A percentile compares a stretch with the other conserved stretches of the same genome.
Conservation (phyloP, 75 land plant genomes). For the Pinus tabuliformis region DNA sequence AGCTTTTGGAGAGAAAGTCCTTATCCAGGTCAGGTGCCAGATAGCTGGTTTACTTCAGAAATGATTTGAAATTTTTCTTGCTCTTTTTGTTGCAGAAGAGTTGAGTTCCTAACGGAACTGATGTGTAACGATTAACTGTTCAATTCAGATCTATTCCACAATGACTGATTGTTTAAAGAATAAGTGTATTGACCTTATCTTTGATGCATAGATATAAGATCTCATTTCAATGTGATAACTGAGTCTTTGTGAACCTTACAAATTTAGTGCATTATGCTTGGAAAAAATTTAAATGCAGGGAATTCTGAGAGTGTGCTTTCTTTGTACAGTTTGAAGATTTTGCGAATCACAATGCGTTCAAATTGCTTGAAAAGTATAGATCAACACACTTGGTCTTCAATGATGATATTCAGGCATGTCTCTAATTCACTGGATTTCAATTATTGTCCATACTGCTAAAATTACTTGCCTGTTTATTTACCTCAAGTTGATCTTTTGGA, state of each 20-base stretch:
- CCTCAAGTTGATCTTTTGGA: not conserved
- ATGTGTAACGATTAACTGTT: not conserved
- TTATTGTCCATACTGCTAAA: not conserved
- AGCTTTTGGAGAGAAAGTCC: constrained; percentile 91
- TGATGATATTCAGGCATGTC: constrained; percentile 93
- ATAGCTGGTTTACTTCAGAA: not conserved
- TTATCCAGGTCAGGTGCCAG: constrained; percentile 60
- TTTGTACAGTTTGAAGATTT: constrained; percentile 92
- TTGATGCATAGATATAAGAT: no score
- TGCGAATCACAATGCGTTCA: constrained; percentile 97
- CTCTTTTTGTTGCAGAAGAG: not conserved
- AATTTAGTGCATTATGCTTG: not conserved
- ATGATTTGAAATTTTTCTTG: not conserved
- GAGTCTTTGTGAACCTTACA: not conserved
- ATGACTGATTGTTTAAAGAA: not conserved
- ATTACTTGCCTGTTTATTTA: not conserved
- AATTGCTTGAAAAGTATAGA: constrained; percentile 73
- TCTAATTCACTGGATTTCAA: not conserved
- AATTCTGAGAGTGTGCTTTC: not conserved
- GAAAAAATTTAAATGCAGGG: not conserved
- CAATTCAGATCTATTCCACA: not conserved
- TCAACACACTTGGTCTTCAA: constrained; percentile 91
- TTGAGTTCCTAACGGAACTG: not conserved
- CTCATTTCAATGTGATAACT: not conserved
- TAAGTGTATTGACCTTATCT: not conserved